Base-by-base conservation (phyloP, 139 green algal species). In the Coelastrella sp. region DNA sequence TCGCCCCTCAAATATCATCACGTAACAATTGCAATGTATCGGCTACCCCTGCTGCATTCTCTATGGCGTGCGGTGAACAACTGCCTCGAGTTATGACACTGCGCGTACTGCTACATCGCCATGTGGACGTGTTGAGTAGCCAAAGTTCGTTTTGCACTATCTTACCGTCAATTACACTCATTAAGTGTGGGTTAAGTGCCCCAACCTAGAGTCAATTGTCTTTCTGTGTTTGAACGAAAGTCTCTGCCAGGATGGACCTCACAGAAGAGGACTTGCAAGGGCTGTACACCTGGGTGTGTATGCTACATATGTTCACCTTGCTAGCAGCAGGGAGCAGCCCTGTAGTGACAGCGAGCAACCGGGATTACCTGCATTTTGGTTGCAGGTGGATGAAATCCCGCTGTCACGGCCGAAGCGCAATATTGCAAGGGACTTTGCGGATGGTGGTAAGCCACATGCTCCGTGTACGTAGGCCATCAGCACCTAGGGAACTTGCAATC, bases 381-480 rank as follows among this genome's bases (percentile, higher is more conserved):
- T 61, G 22, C 92, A 95, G 96, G 95, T 99, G 20, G 98, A 99
- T 75, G 93, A 96, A 58, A 97, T 99, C 35, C 97, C 97, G 0
- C 92, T 99, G 66, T 98, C 96, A 5, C 85, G 96, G 0, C 97
- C 97, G 1, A 99, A 99, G 87, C 90, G 96, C 0, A 97, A 97
- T 82, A 98, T 99, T 59, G 94, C 96, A 0, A 87, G 98, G 0
- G 98, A 99, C 88, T 99, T 99, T 87, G 95, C 95, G 27, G 98
- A 99, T 91, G 97, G 97, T 87, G 96, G 97, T 98, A 79, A 87
- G 93, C 11, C 61, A 10, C 14, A 20, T 60, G 24, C 14, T 85
- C 72, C 8, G 63, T 79, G 27, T 35, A 65, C 15, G 25, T 88
- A 25, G 25, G 20, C 59, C 22, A 75, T 59, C 49, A 80, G 56